phyloP scores from a whole-genome alignment of 257 asterid genomes.

The Solanum ossicruentum region DNA sequence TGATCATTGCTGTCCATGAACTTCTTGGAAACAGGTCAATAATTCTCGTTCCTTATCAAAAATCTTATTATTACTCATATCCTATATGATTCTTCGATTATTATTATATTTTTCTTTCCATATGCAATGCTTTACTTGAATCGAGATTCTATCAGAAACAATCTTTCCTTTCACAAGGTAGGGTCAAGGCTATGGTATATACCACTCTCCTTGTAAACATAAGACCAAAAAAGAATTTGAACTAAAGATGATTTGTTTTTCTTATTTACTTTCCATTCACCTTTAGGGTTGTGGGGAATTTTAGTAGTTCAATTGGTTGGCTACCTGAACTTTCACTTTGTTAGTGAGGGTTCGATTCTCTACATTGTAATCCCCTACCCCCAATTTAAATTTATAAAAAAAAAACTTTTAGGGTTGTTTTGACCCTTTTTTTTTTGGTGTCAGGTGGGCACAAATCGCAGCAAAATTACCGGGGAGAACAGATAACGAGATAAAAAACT shows the following conservation, averaged over 20 bases:
- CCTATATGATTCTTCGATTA: too few species aligned
- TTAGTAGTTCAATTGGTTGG: too few species aligned
- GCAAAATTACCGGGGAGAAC: slow-evolving; percentile 79
- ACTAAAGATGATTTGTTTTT: not conserved
- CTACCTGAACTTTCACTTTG: too few species aligned
- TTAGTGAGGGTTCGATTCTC: too few species aligned
- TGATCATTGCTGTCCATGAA: slow-evolving; percentile 50
- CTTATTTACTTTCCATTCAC: not conserved
- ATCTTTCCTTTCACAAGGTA: not conserved
- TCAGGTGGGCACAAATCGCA: slow-evolving; percentile 93
- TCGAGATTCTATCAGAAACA: not conserved
- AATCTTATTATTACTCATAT: not conserved
- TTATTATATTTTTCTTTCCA: too few species aligned
- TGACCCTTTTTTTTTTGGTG: not conserved
- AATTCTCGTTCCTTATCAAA: not conserved
- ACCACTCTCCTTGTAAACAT: not conserved
- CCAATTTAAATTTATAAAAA: too few species aligned
- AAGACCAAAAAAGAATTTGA: not conserved
- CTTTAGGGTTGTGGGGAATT: not conserved
- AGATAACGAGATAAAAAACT: slow-evolving; percentile 84
- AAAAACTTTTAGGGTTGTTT: not conserved
- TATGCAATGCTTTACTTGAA: not conserved
- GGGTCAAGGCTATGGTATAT: not conserved
- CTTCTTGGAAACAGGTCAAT: slow-evolving; percentile 67
- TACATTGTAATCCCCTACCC: too few species aligned